Conservation (phyloP, 306 rosid genomes). For the Ormosia semicastrata region DNA sequence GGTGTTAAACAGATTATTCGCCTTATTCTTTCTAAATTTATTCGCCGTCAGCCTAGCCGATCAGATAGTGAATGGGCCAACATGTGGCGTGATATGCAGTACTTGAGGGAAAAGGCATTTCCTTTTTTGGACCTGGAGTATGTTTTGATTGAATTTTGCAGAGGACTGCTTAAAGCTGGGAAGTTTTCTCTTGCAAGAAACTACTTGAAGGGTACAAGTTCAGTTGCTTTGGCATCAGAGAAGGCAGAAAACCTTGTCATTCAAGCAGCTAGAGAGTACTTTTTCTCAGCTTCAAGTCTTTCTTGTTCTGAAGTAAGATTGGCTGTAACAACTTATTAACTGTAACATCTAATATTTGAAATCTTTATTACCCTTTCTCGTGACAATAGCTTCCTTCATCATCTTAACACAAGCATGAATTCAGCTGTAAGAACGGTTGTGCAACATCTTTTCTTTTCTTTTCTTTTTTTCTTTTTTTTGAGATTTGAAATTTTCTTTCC, state of each 20-base stretch:
- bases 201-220: conserved; percentile 93
- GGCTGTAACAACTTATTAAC: conserved; percentile 2
- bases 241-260: conserved; percentile 96
- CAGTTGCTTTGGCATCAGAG: conserved; percentile 82
- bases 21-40: conserved; percentile 88
- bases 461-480: not conserved
- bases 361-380: not conserved
- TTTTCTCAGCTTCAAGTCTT: conserved; percentile 96
- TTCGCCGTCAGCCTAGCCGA: conserved; percentile 86
- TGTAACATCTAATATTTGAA: conserved; percentile 14
- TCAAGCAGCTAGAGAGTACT: conserved; percentile 98
- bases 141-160: conserved; percentile 87
- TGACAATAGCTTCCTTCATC: conserved; percentile 8
- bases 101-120: conserved; percentile 85
- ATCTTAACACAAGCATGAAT: conserved; percentile 13
- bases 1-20: conserved; percentile 95
- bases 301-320: conserved; percentile 89
- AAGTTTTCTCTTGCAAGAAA: conserved; percentile 95
- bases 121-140: conserved; percentile 86
- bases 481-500: not conserved
- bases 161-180: conserved; percentile 97
- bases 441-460: not conserved
- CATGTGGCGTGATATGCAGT: conserved; percentile 98
- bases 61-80: conserved; percentile 97
- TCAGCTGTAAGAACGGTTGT: not conserved